phyloP scores from a whole-genome alignment of 2,329 filamentous ascomycete species.

The Endoconidiophora polonica region DNA sequence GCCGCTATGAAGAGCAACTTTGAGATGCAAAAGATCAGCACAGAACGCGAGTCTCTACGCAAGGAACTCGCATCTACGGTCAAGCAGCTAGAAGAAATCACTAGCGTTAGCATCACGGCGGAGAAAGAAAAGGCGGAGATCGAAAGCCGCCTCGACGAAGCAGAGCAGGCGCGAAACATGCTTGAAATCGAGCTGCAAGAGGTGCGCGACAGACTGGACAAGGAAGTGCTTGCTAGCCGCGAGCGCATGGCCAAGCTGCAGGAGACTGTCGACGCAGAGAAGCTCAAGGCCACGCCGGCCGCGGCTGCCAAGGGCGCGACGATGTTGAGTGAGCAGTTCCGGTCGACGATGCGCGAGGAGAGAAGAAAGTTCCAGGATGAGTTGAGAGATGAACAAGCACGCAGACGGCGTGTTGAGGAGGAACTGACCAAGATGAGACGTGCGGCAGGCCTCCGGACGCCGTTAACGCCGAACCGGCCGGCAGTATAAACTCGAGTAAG shows the following conservation, averaged over 20 bases:
- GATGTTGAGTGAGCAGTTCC: constrained; percentile 40
- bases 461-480: constrained; percentile 23
- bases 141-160: constrained; percentile 27
- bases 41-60: constrained; percentile 33
- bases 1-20: constrained; percentile 34
- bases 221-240: constrained; percentile 23
- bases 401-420: constrained; percentile 32
- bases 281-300: constrained; percentile 24
- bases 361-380: constrained; percentile 40
- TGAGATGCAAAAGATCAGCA: constrained; percentile 29
- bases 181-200: constrained; percentile 25
- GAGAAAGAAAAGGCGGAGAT: constrained; percentile 34
- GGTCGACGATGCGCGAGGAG: constrained; percentile 38
- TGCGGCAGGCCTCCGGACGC: constrained; percentile 23
- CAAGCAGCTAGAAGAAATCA: constrained; percentile 36
- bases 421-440: constrained; percentile 30
- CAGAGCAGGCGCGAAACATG: constrained; percentile 20
- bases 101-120: constrained; percentile 32
- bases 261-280: constrained; percentile 35
- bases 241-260: constrained; percentile 26
- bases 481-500: not conserved
- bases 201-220: constrained; percentile 25
- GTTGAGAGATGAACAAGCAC: constrained; percentile 33
- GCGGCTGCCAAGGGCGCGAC: constrained; percentile 27
- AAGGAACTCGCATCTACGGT: constrained; percentile 33